These are phyloP conservation scores for Stromatinia cepivora DNA, from an alignment of 2,329 filamentous ascomycete genomes.

Conservation along the genomic window DNA sequence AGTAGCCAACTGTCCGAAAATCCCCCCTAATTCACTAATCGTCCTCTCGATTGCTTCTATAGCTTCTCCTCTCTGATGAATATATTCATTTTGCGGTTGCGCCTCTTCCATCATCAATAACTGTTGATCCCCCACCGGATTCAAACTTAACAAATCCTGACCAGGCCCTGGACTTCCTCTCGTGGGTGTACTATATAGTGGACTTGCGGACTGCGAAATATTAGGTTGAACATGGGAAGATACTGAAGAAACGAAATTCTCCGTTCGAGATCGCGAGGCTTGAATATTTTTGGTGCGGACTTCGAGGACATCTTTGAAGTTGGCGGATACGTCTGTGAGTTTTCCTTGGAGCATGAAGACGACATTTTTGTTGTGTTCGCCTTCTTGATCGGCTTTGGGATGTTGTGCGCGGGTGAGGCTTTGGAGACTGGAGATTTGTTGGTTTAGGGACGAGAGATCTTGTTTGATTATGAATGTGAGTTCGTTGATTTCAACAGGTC, in stretches of 20 bases:
- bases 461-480: conserved; percentile 98
- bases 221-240: conserved; percentile 71
- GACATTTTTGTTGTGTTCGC: conserved; percentile 97
- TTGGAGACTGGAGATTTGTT: conserved; percentile 84
- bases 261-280: conserved; percentile 84
- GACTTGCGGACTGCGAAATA: conserved; percentile 75
- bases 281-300: conserved; percentile 98
- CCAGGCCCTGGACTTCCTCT: conserved; percentile 64
- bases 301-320: conserved; percentile 97
- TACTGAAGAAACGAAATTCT: conserved; percentile 93
- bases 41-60: conserved; percentile 97
- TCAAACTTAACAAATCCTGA: conserved; percentile 76
- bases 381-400: conserved; percentile 72
- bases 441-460: conserved; percentile 81
- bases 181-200: conserved; percentile 78
- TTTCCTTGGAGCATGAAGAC: conserved; percentile 89
- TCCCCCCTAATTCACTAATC: conserved; percentile 85
- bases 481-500: conserved; percentile 94
- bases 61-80: conserved; percentile 89
- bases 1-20: conserved; percentile 89
- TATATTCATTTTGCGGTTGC: conserved; percentile 81
- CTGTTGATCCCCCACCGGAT: conserved; percentile 84
- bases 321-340: conserved; percentile 86
- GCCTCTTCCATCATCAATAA: conserved; percentile 92
- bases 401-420: conserved; percentile 74